Conservation (phyloP, 768 basidiomycete species). For the Lactarius quietus region DNA sequence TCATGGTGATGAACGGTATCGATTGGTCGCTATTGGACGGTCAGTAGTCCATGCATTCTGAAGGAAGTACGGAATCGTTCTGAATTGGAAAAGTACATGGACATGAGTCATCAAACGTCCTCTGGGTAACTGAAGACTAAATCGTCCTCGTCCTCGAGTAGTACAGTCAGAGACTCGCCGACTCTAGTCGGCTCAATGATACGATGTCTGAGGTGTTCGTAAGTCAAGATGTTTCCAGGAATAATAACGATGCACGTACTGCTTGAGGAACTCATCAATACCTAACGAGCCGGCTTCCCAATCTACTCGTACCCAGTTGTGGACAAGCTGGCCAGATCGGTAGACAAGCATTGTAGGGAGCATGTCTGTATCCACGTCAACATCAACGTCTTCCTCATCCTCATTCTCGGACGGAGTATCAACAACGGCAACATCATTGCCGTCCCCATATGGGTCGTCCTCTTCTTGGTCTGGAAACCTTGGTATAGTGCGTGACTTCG, state of each 20-base stretch:
- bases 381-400: constrained; percentile 48
- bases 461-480: constrained; percentile 36
- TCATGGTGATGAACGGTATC: not conserved
- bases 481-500: constrained; percentile 19
- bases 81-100: not conserved
- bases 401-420: constrained; percentile 7
- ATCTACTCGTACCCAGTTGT: constrained; percentile 85
- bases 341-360: constrained; percentile 78
- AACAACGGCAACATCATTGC: constrained; percentile 35
- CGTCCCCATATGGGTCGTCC: constrained; percentile 48
- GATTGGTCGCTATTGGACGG: not conserved
- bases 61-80: not conserved
- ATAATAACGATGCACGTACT: constrained; percentile 39
- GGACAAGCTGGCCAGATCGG: constrained; percentile 75
- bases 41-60: not conserved
- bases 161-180: constrained; percentile 1
- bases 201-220: constrained; percentile 7
- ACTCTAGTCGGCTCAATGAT: constrained; percentile 13
- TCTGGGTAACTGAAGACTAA: constrained; percentile 17
- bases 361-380: constrained; percentile 72
- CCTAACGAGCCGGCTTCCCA: constrained; percentile 76
- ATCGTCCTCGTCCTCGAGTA: constrained; percentile 25
- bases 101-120: not conserved
- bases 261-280: constrained; percentile 62
- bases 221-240: not conserved